These are phyloP conservation scores for Carex myosuroides DNA, from an alignment of 176 grass and related monocot species.

Conservation along the genomic window DNA sequence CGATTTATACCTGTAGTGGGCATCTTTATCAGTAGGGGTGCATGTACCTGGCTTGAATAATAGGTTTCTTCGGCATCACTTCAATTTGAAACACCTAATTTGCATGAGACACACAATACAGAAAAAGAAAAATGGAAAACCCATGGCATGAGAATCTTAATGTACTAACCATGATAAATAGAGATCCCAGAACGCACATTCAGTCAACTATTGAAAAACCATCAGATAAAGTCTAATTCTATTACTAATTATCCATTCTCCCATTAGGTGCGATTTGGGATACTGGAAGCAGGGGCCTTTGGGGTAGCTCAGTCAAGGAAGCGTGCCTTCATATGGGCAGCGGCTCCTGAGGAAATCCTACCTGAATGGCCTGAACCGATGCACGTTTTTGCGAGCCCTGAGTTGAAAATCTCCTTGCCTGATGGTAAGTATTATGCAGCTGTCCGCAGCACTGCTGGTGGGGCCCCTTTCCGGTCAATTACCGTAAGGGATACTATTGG, in stretches of 20 bases:
- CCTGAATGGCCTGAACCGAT: conserved; percentile 94
- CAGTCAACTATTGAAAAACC: neutral
- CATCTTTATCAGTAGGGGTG: neutral
- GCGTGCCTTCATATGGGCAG: conserved; percentile 96
- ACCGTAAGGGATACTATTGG: conserved; percentile 88
- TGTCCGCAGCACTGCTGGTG: conserved; percentile 62
- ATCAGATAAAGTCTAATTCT: conserved; percentile 20
- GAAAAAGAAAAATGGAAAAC: neutral
- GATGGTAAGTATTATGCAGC: conserved; percentile 67
- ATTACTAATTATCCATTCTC: conserved; percentile 7
- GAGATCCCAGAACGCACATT: neutral
- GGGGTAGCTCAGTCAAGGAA: conserved; percentile 97
- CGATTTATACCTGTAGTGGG: neutral
- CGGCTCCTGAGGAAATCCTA: conserved; percentile 75
- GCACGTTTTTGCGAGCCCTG: conserved; percentile 88
- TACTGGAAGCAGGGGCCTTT: conserved; percentile 86
- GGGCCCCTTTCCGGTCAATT: conserved; percentile 83
- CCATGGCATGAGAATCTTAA: neutral
- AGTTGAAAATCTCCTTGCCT: conserved; percentile 76
- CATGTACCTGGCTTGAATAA: neutral
- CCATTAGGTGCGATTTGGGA: conserved; percentile 88
- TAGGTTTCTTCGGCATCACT: neutral
- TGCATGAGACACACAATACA: neutral
- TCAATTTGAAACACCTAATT: neutral
- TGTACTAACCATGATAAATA: neutral